Conservation (phyloP, 495 filamentous ascomycete species). For the Xylaria sp. region DNA sequence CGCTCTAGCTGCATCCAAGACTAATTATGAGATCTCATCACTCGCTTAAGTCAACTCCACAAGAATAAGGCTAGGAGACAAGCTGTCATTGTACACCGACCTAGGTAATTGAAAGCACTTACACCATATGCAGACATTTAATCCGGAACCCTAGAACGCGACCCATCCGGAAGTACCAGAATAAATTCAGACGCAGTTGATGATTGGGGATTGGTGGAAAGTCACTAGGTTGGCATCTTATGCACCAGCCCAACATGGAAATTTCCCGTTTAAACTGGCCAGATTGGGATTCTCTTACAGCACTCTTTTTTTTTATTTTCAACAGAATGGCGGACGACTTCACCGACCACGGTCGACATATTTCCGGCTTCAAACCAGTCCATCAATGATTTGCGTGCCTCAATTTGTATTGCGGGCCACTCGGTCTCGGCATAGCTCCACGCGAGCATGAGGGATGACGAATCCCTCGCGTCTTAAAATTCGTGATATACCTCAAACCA, state of each 20-base stretch:
- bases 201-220: slow-evolving; percentile 26
- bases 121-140: too few species aligned
- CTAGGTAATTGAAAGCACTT: too few species aligned
- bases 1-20: background rate
- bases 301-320: background rate
- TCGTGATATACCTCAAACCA: slow-evolving; percentile 10
- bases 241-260: background rate
- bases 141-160: background rate
- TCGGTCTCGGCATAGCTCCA: slow-evolving; percentile 20
- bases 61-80: background rate
- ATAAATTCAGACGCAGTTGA: background rate
- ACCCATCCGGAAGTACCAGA: background rate
- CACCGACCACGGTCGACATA: slow-evolving; percentile 5
- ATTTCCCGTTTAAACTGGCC: slow-evolving; percentile 2
- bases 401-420: background rate
- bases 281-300: background rate
- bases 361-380: background rate
- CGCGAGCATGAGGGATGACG: slow-evolving; percentile 11
- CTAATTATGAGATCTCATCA: background rate
- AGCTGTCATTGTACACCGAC: background rate
- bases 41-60: background rate
- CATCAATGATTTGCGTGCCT: slow-evolving; percentile 6
- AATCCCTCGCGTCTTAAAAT: slow-evolving; percentile 12
- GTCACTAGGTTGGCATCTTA: background rate
- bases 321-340: background rate